These are phyloP conservation scores for Fraxinus cuspidata DNA, from an alignment of 257 asterid genomes.

Conservation along the genomic window DNA sequence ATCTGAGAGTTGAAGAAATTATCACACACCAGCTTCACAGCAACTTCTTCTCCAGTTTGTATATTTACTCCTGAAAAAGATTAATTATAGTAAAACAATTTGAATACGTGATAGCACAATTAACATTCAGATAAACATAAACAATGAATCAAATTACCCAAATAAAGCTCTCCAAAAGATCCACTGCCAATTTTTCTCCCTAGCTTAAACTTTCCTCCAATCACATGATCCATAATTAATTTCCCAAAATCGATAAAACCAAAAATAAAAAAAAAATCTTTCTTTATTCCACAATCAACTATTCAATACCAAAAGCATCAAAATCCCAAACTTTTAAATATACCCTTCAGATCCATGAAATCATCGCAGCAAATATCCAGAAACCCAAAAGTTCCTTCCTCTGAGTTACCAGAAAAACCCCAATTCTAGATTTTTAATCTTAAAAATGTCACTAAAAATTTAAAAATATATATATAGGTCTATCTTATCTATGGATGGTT, in stretches of 20 bases:
- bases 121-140: not conserved
- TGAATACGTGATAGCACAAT: not conserved
- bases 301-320: conserved; percentile 14
- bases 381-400: not conserved
- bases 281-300: conserved; percentile 12
- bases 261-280: conserved; percentile 3
- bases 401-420: not conserved
- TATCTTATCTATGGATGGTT: not conserved
- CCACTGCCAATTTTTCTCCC: conserved; percentile 91
- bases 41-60: conserved; percentile 88
- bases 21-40: conserved; percentile 75
- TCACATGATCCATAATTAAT: conserved; percentile 68
- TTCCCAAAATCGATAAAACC: conserved; percentile 23
- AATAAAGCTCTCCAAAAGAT: conserved; percentile 91
- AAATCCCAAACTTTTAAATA: conserved; percentile 24
- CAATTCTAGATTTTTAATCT: not conserved
- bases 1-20: not conserved
- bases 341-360: conserved; percentile 29
- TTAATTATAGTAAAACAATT: conserved; percentile 15
- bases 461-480: not conserved
- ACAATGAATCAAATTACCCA: conserved; percentile 49
- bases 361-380: not conserved
- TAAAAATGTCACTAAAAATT: not conserved
- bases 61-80: conserved; percentile 60
- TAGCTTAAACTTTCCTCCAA: conserved; percentile 82